Evolutionary conservation across 2,329 filamentous ascomycete species (phyloP).

Genomic region (Sporothrix mexicana): DNA sequence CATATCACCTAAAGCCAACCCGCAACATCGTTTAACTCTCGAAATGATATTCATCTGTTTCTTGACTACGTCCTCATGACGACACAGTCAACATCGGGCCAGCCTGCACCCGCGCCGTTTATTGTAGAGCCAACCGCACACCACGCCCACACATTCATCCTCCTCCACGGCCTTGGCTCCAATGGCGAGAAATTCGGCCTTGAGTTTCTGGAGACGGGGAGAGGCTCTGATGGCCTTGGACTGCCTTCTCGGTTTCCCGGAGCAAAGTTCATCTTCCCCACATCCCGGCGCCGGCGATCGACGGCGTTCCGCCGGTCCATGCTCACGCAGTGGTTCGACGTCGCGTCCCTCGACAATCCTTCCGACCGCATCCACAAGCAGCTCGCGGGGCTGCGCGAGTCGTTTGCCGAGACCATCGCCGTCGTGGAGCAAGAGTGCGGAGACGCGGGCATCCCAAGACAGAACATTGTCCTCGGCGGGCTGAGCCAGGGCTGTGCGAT

Average conservation of each 20-base stretch:
- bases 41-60: too few relatives aligned
- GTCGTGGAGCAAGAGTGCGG: too few relatives aligned
- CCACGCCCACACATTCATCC: slow-evolving; percentile 43
- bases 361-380: background rate
- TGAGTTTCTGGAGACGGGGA: slow-evolving; percentile 34
- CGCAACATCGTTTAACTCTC: too few relatives aligned
- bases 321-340: background rate
- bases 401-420: background rate
- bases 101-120: slow-evolving; percentile 30
- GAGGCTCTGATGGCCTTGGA: background rate
- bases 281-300: background rate
- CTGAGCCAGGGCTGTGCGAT: background rate
- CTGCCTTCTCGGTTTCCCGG: background rate
- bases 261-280: background rate
- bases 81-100: background rate
- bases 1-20: too few relatives aligned
- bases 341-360: background rate
- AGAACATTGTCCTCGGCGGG: background rate
- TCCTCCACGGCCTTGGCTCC: slow-evolving; percentile 45
- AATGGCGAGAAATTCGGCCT: slow-evolving; percentile 45
- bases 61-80: background rate
- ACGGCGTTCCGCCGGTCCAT: background rate
- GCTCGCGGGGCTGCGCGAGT: background rate
- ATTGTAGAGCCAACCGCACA: slow-evolving; percentile 38
- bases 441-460: background rate